phyloP scores from a whole-genome alignment of 805 yeast genomes.

The Schizosaccharomyces osmophilus region DNA sequence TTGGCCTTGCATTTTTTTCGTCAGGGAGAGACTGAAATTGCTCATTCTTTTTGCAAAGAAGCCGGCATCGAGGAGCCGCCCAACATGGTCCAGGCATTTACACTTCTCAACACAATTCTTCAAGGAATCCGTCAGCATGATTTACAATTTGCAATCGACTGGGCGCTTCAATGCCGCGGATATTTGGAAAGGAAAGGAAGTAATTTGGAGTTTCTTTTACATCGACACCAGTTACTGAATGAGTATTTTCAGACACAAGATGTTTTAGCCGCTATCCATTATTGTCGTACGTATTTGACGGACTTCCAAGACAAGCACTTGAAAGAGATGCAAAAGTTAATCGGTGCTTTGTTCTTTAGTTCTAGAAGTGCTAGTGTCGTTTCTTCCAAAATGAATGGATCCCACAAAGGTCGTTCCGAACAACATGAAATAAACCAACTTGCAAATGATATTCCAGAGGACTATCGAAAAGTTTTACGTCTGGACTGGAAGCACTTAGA shows the following conservation, averaged over 20 bases:
- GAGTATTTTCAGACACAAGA: slow-evolving; percentile 7
- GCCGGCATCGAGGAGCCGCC: slow-evolving; percentile 7
- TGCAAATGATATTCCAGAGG: not conserved
- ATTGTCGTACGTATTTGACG: slow-evolving; percentile 21
- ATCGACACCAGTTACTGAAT: slow-evolving; percentile 20
- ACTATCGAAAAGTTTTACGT: not conserved
- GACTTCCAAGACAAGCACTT: slow-evolving; percentile 19
- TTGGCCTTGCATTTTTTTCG: slow-evolving; percentile 24
- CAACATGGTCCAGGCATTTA: not conserved
- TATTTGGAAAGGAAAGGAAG: slow-evolving; percentile 17
- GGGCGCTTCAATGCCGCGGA: slow-evolving; percentile 17
- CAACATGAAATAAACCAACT: slow-evolving; percentile 3
- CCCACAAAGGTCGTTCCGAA: slow-evolving; percentile 6
- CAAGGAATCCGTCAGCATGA: not conserved
- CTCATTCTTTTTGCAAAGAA: slow-evolving; percentile 14
- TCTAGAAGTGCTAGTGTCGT: slow-evolving; percentile 9
- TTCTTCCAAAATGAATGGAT: slow-evolving; percentile 10
- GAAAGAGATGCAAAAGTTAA: slow-evolving; percentile 21
- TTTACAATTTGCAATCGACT: slow-evolving; percentile 21
- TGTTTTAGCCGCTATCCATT: slow-evolving; percentile 16
- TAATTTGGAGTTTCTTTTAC: slow-evolving; percentile 23
- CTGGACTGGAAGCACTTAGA: slow-evolving; percentile 12
- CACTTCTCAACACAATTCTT: not conserved
- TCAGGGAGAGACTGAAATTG: slow-evolving; percentile 21
- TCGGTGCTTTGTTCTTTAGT: slow-evolving; percentile 17